Evolutionary conservation across 129 eudicot species (phyloP).

Genomic region (Tagetes patula): DNA sequence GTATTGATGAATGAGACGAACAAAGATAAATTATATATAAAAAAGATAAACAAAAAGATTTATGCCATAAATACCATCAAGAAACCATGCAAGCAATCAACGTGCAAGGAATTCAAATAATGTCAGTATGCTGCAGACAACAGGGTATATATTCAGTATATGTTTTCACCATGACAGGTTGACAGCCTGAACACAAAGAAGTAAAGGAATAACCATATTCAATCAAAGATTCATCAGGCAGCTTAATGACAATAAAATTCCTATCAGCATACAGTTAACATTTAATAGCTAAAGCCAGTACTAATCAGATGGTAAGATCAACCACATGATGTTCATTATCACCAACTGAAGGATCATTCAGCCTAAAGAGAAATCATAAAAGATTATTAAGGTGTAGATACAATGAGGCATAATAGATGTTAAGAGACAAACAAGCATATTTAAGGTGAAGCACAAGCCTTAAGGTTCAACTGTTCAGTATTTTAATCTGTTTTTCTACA

Average conservation of each 20-base stretch:
- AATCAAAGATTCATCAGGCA: neutral
- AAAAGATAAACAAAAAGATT: neutral
- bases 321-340: neutral
- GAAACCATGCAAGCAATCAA: neutral
- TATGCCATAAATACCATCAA: neutral
- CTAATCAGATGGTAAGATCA: neutral
- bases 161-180: neutral
- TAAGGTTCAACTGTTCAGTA: neutral
- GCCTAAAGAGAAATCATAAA: neutral
- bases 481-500: neutral
- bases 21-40: neutral
- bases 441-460: neutral
- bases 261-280: neutral
- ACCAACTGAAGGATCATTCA: neutral
- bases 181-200: neutral
- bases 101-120: neutral
- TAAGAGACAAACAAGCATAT: slow-evolving; percentile 4
- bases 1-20: neutral
- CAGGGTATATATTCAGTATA: neutral
- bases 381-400: neutral
- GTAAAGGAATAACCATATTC: neutral
- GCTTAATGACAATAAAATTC: neutral
- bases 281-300: neutral
- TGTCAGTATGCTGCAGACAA: neutral
- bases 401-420: neutral